A percentile compares a stretch with the other conserved stretches of the same genome.
These are phyloP conservation scores for Rhododendron molle DNA, from an alignment of 148 eudicot species.

Conservation along the genomic window DNA sequence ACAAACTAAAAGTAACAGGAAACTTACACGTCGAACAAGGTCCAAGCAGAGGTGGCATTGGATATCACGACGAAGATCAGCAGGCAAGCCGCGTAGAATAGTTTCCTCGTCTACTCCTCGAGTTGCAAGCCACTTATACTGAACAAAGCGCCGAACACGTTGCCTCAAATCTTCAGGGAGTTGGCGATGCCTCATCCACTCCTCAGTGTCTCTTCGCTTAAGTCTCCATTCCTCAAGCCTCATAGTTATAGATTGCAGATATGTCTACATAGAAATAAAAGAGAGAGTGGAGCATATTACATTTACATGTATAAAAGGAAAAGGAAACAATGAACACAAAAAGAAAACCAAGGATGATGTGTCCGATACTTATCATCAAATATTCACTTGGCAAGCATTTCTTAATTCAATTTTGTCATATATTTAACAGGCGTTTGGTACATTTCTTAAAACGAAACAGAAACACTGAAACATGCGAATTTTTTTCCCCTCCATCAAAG, in stretches of 20 bases:
- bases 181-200: conserved; percentile 92
- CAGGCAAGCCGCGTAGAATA: conserved; percentile 57
- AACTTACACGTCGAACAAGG: conserved; percentile 79
- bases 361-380: background rate
- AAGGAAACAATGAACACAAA: background rate
- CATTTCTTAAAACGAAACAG: background rate
- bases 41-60: conserved; percentile 78
- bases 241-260: conserved; percentile 75
- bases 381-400: background rate
- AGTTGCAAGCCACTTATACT: conserved; percentile 88
- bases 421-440: background rate
- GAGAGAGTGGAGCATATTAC: background rate
- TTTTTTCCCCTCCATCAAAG: background rate
- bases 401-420: background rate
- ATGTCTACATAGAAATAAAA: conserved; percentile 38
- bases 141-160: conserved; percentile 66
- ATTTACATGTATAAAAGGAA: background rate
- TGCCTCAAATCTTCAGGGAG: conserved; percentile 56
- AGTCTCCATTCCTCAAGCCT: conserved; percentile 97
- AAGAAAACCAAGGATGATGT: background rate
- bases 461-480: background rate
- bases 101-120: conserved; percentile 82
- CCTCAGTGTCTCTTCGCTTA: conserved; percentile 78
- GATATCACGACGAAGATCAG: conserved; percentile 78
- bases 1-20: background rate